Base-by-base conservation (phyloP, 2,329 filamentous ascomycete genomes). In the Rhinocladiella mackenziei region DNA sequence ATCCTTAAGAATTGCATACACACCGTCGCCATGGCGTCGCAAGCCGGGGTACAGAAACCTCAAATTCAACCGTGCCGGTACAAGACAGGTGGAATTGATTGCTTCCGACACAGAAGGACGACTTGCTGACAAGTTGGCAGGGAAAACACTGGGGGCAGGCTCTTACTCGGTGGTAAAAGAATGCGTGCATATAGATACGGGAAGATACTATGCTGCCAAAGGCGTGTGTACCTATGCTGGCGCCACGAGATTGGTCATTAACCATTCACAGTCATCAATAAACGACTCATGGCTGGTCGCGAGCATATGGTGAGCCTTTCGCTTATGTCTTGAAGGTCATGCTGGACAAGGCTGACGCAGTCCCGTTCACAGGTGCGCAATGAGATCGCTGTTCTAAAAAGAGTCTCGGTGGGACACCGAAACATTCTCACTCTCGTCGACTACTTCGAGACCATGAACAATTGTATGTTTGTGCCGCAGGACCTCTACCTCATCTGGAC, bases 381-480 rank as follows among this genome's bases (percentile, higher is more conserved):
- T 65, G 92, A 98, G 70, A 98, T 98, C 59, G 91, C 92, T 5
- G 89, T 98, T 18, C 76, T 98, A 56, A 97, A 97, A 68, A 84
- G 84, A 61, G 91, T 98, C n/a, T 97, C 91, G 1, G 95, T 98
- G 86, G 92, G 92, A 43, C 91, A 98, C 70, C 87, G 92, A 66
- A 98, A 98, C 64, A 97, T 98, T 64, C 73, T 98, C 50, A 98
- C 92, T 1, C 77, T 98, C 47, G 92, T 97, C 59, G 92, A 98
- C 72, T 98, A 97, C 69, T 98, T 98, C 63, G 92, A 98, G 72
- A 98, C 92, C 5, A 94, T 96, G 86, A 97, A 98, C 72, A 98
- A 98, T 69, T 78, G 80, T 83, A 68, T 45, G 74, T 59, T 22
- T 17, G 15, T 9, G 19, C 30, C 30, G 19, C n/a, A 28, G 9